A percentile compares a stretch with the other conserved stretches of the same genome.
These are phyloP conservation scores for Coniochaeta ligniaria DNA, from an alignment of 2,329 filamentous ascomycete species.

Conservation along the genomic window DNA sequence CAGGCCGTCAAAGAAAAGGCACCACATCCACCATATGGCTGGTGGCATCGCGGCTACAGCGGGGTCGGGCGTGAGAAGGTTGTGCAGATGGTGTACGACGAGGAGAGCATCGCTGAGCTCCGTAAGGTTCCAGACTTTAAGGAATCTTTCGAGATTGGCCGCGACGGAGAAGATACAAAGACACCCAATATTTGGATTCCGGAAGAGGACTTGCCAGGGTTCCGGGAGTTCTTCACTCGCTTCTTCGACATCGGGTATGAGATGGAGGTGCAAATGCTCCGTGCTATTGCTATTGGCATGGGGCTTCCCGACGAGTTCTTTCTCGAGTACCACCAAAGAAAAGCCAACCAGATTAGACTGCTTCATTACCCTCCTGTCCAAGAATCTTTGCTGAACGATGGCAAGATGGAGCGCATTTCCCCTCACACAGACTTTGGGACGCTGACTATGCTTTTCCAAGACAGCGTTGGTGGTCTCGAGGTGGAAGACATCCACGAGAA, in stretches of 20 bases:
- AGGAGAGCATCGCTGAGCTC: constrained; percentile 15
- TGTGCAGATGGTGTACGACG: constrained; percentile 23
- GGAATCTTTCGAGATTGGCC: constrained; percentile 32
- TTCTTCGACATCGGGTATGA: constrained; percentile 24
- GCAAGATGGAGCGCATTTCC: constrained; percentile 13
- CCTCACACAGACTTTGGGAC: constrained; percentile 28
- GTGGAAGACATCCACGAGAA: constrained; percentile 21
- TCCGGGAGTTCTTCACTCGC: constrained; percentile 19
- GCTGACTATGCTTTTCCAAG: constrained; percentile 40
- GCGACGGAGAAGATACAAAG: constrained; percentile 17
- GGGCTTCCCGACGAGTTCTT: constrained; percentile 18
- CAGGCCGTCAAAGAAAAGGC: constrained; percentile 22
- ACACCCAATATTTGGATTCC: constrained; percentile 31
- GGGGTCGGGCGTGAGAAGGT: constrained; percentile 26
- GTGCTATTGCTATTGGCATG: constrained; percentile 23
- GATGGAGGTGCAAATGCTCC: constrained; percentile 19
- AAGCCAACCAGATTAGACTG: constrained; percentile 53
- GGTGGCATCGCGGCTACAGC: constrained; percentile 29
- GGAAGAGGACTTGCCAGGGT: constrained; percentile 27
- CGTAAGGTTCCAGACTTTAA: constrained; percentile 27
- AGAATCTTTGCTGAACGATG: constrained; percentile 19
- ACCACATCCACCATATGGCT: constrained; percentile 22
- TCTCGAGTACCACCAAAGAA: constrained; percentile 38
- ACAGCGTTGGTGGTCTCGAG: constrained; percentile 35
- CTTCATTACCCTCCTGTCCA: constrained; percentile 41